Conservation (phyloP, 75 land plant species). For the Pinus taeda region DNA sequence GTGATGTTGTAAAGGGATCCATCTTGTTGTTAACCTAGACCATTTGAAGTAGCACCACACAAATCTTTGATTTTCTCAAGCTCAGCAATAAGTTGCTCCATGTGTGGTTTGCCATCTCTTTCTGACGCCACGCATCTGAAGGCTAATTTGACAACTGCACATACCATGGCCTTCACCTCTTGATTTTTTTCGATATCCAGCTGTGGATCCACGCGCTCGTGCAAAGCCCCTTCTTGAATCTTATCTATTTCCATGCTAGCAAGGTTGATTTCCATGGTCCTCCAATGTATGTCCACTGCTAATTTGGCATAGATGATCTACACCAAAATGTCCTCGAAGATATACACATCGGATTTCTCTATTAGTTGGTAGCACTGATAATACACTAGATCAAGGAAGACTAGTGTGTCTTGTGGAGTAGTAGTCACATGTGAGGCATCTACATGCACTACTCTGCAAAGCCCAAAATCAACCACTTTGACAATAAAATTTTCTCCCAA, state of each 20-base stretch:
- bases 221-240: constrained; percentile 39
- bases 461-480: constrained; percentile 44
- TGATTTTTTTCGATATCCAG: constrained; percentile 33
- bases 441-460: constrained; percentile 15
- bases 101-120: constrained; percentile 59
- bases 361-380: constrained; percentile 16
- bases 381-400: constrained; percentile 36
- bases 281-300: no score
- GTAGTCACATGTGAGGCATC: constrained; percentile 22
- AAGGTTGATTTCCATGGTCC: constrained; percentile 26
- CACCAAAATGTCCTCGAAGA: constrained; percentile 42
- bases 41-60: neutral
- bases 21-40: neutral
- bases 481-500: constrained; percentile 17
- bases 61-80: constrained; percentile 12
- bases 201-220: constrained; percentile 53
- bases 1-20: no score
- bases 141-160: constrained; percentile 54
- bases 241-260: constrained; percentile 48
- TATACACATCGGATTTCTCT: constrained; percentile 46
- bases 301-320: neutral
- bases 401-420: constrained; percentile 23
- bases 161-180: constrained; percentile 26
- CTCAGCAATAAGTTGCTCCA: constrained; percentile 42
- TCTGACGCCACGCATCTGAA: constrained; percentile 61